Evolutionary conservation across 2,329 filamentous ascomycete species (phyloP), one percentile per base, ranked within the genome.

Genomic region (Xylariaceae sp.): DNA sequence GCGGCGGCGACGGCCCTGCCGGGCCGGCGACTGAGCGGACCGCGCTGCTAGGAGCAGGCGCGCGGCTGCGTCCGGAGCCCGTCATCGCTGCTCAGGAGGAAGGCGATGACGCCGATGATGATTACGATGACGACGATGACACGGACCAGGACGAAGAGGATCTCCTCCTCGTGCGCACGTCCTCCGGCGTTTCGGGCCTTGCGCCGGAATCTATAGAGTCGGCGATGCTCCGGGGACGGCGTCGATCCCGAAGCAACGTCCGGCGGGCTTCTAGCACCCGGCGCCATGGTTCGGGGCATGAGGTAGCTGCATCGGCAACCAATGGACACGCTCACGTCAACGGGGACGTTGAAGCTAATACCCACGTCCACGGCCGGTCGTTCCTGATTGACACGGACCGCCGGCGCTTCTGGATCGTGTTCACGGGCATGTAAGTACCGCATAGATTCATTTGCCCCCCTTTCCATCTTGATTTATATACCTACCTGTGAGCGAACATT

Each of bases 381-480:
- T 82, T 71, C 64, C 73, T 82, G n/a, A 75, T 78, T 59, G 75
- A 76, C 59, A 76, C 78, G 40, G 75, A 81, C 7, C 71, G 70
- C 29, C 69, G 74, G 7, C 77, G 79, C 26, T 89, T 90, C 74
- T 86, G 83, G 80, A 68, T 84, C 57, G 82, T 89, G 53, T 89
- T 89, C 67, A 63, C 74, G 5, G 81, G 82, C 48, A 77, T 89
- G 23, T 26, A 9, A 26, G 23, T 26, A n/a, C n/a, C n/a, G n/a
- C n/a, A n/a, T n/a, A n/a, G n/a, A n/a, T 26, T 4, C 23, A 26
- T 26, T 9, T 26, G 23, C 23, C n/a, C n/a, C n/a, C n/a, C n/a
- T n/a, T n/a, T n/a, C n/a, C n/a, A n/a, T n/a, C n/a, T n/a, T n/a
- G n/a, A n/a, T n/a, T n/a, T n/a, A n/a, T n/a, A n/a, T n/a, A n/a